Evolutionary conservation across 2,329 filamentous ascomycete genomes (phyloP).

Genomic region (Claviceps pusilla): DNA sequence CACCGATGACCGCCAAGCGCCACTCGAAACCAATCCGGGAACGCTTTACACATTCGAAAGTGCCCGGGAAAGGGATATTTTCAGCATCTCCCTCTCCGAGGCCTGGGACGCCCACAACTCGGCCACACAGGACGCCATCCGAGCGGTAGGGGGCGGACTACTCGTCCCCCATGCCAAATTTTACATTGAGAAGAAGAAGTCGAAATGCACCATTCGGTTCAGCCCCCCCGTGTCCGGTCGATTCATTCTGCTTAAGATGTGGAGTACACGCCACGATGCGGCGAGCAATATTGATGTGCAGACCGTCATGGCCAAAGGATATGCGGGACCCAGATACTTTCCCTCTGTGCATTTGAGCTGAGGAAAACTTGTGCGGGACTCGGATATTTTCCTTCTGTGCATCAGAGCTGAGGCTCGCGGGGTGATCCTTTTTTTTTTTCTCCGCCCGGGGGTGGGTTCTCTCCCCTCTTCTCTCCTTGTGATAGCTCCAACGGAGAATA

Average conservation of each 20-base stretch:
- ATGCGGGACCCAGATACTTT: slow-evolving; percentile 73
- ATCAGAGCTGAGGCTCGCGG: too few species aligned
- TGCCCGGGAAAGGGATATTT: background rate
- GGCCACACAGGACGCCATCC: slow-evolving; percentile 41
- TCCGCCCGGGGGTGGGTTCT: too few species aligned
- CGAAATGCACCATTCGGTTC: slow-evolving; percentile 75
- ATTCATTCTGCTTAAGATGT: slow-evolving; percentile 80
- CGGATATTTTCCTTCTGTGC: too few species aligned
- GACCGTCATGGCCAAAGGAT: slow-evolving; percentile 69
- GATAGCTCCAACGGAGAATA: too few species aligned
- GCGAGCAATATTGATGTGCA: slow-evolving; percentile 74
- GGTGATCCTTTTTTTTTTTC: too few species aligned
- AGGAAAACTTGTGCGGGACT: background rate
- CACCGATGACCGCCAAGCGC: slow-evolving; percentile 8
- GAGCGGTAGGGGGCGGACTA: slow-evolving; percentile 42
- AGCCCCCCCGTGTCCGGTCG: slow-evolving; percentile 67
- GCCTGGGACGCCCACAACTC: slow-evolving; percentile 33
- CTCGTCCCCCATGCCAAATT: slow-evolving; percentile 67
- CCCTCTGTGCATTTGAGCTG: slow-evolving; percentile 50
- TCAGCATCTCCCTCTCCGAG: slow-evolving; percentile 15
- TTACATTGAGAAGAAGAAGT: slow-evolving; percentile 68
- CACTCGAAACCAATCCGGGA: slow-evolving; percentile 9
- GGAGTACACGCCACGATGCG: slow-evolving; percentile 57
- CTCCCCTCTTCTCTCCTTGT: too few species aligned
- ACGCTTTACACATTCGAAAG: background rate